These are phyloP conservation scores for Colletotrichum sp. DNA, from an alignment of 2,329 filamentous ascomycete species.

Conservation along the genomic window DNA sequence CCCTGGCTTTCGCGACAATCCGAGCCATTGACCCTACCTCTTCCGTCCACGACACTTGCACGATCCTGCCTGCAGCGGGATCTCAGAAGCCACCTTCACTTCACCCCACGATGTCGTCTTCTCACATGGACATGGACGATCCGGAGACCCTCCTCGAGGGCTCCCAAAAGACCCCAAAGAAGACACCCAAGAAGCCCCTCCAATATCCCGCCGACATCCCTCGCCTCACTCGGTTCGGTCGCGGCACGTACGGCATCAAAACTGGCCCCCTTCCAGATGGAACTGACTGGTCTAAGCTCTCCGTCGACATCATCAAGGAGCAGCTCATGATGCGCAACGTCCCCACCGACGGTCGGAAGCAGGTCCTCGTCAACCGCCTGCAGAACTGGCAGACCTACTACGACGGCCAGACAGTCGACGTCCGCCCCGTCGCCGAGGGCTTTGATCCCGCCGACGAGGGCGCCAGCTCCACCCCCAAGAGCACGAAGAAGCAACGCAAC, in stretches of 20 bases:
- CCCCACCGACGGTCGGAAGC: background rate
- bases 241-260: slow-evolving; percentile 7
- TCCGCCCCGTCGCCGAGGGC: background rate
- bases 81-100: background rate
- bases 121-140: background rate
- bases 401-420: background rate
- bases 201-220: slow-evolving; percentile 4
- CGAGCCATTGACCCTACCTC: background rate
- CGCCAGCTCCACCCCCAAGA: background rate
- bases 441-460: background rate
- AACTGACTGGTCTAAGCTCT: slow-evolving; percentile 7
- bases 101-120: background rate
- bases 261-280: slow-evolving; percentile 14
- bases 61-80: background rate
- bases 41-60: background rate
- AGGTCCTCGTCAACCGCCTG: slow-evolving; percentile 2
- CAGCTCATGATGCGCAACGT: slow-evolving; percentile 13
- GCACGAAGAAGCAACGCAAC: background rate
- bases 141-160: background rate
- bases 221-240: slow-evolving; percentile 1
- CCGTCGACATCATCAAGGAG: slow-evolving; percentile 9
- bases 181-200: background rate
- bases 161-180: background rate
- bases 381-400: background rate
- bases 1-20: background rate